These are phyloP conservation scores for Ampelomyces quisqualis DNA, from an alignment of 2,329 filamentous ascomycete genomes.

Conservation along the genomic window DNA sequence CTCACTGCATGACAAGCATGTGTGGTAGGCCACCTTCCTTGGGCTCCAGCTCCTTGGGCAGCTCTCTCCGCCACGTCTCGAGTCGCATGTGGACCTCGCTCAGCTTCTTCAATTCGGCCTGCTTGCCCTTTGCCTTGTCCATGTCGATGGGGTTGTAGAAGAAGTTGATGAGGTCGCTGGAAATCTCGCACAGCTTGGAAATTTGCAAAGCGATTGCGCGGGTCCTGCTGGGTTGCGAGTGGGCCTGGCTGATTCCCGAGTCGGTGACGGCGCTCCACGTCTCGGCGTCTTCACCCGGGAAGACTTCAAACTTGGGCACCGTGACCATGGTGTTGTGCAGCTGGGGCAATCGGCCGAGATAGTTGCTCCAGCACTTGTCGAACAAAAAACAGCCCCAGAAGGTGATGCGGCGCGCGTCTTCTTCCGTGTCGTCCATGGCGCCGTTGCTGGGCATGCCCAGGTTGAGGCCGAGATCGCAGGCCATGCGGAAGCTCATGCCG, in stretches of 20 bases:
- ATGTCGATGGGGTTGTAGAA: conserved; percentile 81
- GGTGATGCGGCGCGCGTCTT: conserved; percentile 85
- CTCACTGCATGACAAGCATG: conserved; percentile 83
- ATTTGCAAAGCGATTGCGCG: conserved; percentile 73
- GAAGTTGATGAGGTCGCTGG: conserved; percentile 80
- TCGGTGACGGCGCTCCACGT: conserved; percentile 89
- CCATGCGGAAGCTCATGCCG: conserved; percentile 98
- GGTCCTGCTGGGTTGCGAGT: conserved; percentile 78
- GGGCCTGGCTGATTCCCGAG: conserved; percentile 69
- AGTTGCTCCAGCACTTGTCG: conserved; percentile 99
- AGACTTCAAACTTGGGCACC: conserved; percentile 86
- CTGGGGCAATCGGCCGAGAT: conserved; percentile 87
- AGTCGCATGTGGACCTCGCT: conserved; percentile 87
- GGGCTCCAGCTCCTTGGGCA: conserved; percentile 84
- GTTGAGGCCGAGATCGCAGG: conserved; percentile 88
- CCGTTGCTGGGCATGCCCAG: conserved; percentile 63
- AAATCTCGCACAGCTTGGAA: conserved; percentile 85
- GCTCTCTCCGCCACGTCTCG: conserved; percentile 81
- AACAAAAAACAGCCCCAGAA: conserved; percentile 99
- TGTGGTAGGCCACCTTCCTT: conserved; percentile 87
- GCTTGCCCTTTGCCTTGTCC: conserved; percentile 67
- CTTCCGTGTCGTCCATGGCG: conserved; percentile 72
- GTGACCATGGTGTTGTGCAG: conserved; percentile 77
- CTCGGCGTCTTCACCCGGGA: conserved; percentile 82
- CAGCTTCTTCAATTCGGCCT: conserved; percentile 84